These are phyloP conservation scores for Dendrobium catenatum DNA, from an alignment of 106 monocot genomes.

Conservation along the genomic window DNA sequence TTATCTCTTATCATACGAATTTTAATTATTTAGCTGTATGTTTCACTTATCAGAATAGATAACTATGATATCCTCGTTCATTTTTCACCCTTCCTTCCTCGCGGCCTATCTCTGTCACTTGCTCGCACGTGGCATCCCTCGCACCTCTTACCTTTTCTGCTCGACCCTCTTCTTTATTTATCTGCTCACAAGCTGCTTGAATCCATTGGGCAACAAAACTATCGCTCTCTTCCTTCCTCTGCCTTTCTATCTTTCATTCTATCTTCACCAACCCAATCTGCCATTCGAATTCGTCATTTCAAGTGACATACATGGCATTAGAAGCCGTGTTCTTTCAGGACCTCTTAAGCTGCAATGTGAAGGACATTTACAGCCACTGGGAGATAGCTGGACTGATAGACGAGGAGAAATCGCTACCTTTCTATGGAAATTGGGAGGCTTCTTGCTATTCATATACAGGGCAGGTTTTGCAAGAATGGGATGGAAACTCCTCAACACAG, in stretches of 20 bases:
- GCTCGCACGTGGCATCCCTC: neutral
- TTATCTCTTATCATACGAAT: too few species aligned
- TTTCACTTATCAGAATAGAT: too few species aligned
- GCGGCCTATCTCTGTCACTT: neutral
- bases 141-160: too few species aligned
- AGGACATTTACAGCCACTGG: constrained; percentile 3
- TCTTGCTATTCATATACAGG: neutral
- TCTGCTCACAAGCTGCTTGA: neutral
- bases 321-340: constrained; percentile 20
- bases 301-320: constrained; percentile 12
- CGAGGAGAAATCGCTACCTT: neutral
- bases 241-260: neutral
- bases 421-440: neutral
- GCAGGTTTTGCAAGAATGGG: neutral
- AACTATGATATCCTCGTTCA: too few species aligned
- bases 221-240: too few species aligned
- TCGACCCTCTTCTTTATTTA: neutral
- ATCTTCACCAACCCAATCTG: neutral
- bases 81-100: neutral
- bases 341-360: constrained; percentile 7
- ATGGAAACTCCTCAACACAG: neutral
- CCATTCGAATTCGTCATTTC: neutral
- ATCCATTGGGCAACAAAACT: too few species aligned
- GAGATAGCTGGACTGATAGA: neutral
- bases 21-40: too few species aligned